Percentiles rank a stretch among this genome's conserved stretches.
These are phyloP conservation scores for Babesia gibsoni DNA, from an alignment of 169 alveolate genomes.

Conservation along the genomic window DNA sequence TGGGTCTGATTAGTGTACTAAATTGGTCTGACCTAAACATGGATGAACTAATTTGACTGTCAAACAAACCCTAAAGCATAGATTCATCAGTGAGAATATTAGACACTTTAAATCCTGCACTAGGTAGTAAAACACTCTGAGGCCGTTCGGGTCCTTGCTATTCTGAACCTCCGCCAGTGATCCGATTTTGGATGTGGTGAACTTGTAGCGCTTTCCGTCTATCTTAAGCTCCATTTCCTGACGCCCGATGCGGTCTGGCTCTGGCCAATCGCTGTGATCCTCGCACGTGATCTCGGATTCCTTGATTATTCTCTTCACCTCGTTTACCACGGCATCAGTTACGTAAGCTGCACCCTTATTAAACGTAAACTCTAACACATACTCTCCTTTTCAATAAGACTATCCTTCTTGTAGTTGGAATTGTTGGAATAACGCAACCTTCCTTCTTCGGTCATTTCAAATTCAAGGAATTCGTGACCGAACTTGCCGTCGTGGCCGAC, in stretches of 20 bases:
- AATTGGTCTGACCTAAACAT: conserved; percentile 55
- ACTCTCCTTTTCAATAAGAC: conserved; percentile 94
- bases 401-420: conserved; percentile 91
- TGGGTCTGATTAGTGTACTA: not conserved
- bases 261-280: conserved; percentile 94
- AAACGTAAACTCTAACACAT: not conserved
- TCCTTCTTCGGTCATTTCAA: conserved; percentile 92
- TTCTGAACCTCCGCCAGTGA: conserved; percentile 88
- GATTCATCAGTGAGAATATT: conserved; percentile 88
- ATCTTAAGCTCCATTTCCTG: conserved; percentile 94
- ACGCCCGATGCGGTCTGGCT: conserved; percentile 92
- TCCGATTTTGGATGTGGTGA: conserved; percentile 90
- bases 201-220: conserved; percentile 79
- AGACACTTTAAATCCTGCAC: conserved; percentile 92
- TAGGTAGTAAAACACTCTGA: conserved; percentile 89
- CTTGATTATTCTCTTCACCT: conserved; percentile 83
- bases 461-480: conserved; percentile 98
- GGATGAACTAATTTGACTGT: not conserved
- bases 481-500: conserved; percentile 82
- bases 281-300: conserved; percentile 89
- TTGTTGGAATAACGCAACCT: conserved; percentile 95
- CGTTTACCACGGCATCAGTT: conserved; percentile 76
- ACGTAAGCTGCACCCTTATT: conserved; percentile 69
- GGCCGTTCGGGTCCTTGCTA: conserved; percentile 92
- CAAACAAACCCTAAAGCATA: conserved; percentile 87